phyloP scores from a whole-genome alignment of 2,329 filamentous ascomycete species.

The Aspergillus brunneoviolaceus region DNA sequence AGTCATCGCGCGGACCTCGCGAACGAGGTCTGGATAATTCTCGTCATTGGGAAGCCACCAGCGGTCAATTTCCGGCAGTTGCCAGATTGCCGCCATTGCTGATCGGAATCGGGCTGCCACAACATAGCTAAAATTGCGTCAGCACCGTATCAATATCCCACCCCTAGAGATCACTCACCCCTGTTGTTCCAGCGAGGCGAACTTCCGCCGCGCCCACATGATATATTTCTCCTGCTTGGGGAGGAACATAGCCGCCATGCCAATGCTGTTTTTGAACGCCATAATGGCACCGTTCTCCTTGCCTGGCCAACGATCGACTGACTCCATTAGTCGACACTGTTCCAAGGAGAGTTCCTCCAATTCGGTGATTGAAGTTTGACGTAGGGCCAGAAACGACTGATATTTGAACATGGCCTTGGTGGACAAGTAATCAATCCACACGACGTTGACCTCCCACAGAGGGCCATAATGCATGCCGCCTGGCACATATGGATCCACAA shows the following conservation, averaged over 20 bases:
- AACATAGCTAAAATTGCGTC: slow-evolving; percentile 65
- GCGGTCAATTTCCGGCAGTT: slow-evolving; percentile 65
- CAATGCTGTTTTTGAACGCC: slow-evolving; percentile 71
- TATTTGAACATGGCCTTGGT: slow-evolving; percentile 78
- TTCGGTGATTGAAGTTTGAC: slow-evolving; percentile 53
- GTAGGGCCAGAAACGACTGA: slow-evolving; percentile 62
- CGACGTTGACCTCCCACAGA: slow-evolving; percentile 71
- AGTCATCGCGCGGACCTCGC: slow-evolving; percentile 75
- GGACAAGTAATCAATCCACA: slow-evolving; percentile 74
- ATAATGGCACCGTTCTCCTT: slow-evolving; percentile 70
- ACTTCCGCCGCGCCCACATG: slow-evolving; percentile 76
- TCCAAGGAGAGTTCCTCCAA: slow-evolving; percentile 63
- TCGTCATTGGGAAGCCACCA: slow-evolving; percentile 92
- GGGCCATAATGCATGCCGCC: slow-evolving; percentile 69
- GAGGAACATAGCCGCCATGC: slow-evolving; percentile 76
- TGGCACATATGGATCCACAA: slow-evolving; percentile 71
- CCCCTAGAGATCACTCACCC: slow-evolving; percentile 56
- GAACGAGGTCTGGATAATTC: slow-evolving; percentile 70
- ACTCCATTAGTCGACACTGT: slow-evolving; percentile 76
- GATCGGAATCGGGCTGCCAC: slow-evolving; percentile 72
- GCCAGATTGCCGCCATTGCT: slow-evolving; percentile 75
- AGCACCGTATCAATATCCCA: slow-evolving; percentile 5
- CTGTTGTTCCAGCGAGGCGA: slow-evolving; percentile 72
- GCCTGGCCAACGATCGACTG: slow-evolving; percentile 69
- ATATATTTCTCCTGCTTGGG: slow-evolving; percentile 70